phyloP scores from a whole-genome alignment of 768 basidiomycete species.

The Grammothele lineata region DNA sequence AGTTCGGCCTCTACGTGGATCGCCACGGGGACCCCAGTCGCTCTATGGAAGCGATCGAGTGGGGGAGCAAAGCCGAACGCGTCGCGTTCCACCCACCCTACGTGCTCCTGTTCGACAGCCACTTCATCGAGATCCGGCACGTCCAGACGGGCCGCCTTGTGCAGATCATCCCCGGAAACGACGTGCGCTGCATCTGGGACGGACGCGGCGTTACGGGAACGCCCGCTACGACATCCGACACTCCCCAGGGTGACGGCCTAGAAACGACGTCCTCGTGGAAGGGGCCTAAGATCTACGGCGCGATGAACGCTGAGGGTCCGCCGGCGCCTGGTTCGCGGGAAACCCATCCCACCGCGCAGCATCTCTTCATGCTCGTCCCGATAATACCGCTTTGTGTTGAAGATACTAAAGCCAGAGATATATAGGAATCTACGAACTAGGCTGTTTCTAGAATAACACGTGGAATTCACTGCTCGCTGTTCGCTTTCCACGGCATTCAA shows the following conservation, averaged over 20 bases:
- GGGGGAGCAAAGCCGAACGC: slow-evolving; percentile 88
- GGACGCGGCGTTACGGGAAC: slow-evolving; percentile 49
- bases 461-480: too few relatives aligned
- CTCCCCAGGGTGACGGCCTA: slow-evolving; percentile 42
- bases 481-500: too few relatives aligned
- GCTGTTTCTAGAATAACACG: too few relatives aligned
- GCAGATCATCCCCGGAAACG: slow-evolving; percentile 78
- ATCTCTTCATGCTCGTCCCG: slow-evolving; percentile 76
- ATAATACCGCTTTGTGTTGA: slow-evolving; percentile 68
- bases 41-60: slow-evolving; percentile 73
- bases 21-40: slow-evolving; percentile 87
- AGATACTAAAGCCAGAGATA: too few relatives aligned
- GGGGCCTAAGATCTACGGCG: slow-evolving; percentile 83
- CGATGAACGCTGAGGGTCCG: slow-evolving; percentile 59
- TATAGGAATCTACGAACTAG: too few relatives aligned
- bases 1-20: slow-evolving; percentile 91
- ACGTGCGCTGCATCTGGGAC: slow-evolving; percentile 88
- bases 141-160: slow-evolving; percentile 73
- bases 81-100: slow-evolving; percentile 90
- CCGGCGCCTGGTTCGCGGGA: slow-evolving; percentile 34
- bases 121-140: slow-evolving; percentile 89
- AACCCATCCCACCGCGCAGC: slow-evolving; percentile 55
- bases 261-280: slow-evolving; percentile 56
- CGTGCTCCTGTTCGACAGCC: slow-evolving; percentile 80
- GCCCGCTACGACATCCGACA: slow-evolving; percentile 35